Evolutionary conservation across 2,329 filamentous ascomycete species (phyloP).

Genomic region (Delphinella strobiligena): DNA sequence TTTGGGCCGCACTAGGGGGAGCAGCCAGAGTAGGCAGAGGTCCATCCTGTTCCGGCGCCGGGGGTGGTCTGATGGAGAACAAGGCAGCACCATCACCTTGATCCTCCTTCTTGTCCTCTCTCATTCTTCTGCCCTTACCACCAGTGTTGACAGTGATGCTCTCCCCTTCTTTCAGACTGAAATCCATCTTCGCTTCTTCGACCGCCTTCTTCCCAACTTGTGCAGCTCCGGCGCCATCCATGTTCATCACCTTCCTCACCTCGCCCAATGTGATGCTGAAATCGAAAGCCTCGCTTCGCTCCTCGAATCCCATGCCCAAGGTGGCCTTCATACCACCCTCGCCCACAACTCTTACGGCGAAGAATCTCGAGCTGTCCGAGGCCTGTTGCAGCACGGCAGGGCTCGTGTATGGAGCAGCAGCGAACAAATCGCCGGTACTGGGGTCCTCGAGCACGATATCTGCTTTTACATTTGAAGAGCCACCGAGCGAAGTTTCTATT

Average conservation of each 20-base stretch:
- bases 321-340: constrained; percentile 64
- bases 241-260: constrained; percentile 55
- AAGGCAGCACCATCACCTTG: constrained; percentile 32
- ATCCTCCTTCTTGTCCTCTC: constrained; percentile 24
- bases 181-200: constrained; percentile 54
- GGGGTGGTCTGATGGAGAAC: constrained; percentile 69
- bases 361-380: constrained; percentile 71
- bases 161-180: constrained; percentile 79
- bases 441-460: constrained; percentile 73
- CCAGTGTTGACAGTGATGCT: constrained; percentile 74
- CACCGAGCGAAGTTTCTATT: constrained; percentile 21
- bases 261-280: constrained; percentile 73
- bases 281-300: constrained; percentile 75
- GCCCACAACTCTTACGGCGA: constrained; percentile 69
- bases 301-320: constrained; percentile 77
- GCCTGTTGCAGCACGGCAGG: constrained; percentile 60
- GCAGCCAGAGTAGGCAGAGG: constrained; percentile 46
- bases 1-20: constrained; percentile 50
- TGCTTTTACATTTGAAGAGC: constrained; percentile 42
- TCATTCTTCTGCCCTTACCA: constrained; percentile 38
- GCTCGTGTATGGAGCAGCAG: constrained; percentile 65
- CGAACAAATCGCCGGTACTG: constrained; percentile 62
- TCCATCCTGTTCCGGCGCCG: constrained; percentile 41
- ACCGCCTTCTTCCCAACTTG: constrained; percentile 23
- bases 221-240: constrained; percentile 32